These are phyloP conservation scores for Hibiscus tridactylites DNA, from an alignment of 345 rosid species.

Conservation along the genomic window DNA sequence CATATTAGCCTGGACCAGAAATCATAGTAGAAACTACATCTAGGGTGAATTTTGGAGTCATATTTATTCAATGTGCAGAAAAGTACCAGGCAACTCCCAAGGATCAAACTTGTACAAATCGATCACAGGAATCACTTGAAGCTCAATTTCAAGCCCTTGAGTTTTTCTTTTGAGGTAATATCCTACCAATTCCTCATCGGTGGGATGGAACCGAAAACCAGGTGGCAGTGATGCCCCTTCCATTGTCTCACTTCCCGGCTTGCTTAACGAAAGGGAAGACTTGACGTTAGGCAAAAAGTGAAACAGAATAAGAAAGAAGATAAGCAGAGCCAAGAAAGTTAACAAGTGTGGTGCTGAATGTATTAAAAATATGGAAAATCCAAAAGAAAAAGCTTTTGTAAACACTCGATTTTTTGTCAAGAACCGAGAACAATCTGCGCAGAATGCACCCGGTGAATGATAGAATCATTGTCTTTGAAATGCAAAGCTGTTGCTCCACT, in stretches of 20 bases:
- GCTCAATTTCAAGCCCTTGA: conserved; percentile 67
- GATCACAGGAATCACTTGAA: conserved; percentile 65
- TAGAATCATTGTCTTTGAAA: conserved; percentile 53
- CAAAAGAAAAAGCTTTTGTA: conserved; percentile 62
- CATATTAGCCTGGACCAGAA: conserved; percentile 10
- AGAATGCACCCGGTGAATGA: conserved; percentile 35
- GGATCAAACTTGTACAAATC: conserved; percentile 92
- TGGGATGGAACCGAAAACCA: conserved; percentile 84
- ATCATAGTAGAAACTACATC: background rate
- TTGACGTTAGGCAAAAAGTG: background rate
- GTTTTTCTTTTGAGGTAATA: conserved; percentile 72
- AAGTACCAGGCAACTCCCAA: conserved; percentile 83
- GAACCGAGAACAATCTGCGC: conserved; percentile 50
- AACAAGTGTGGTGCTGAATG: conserved; percentile 21
- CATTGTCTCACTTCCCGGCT: conserved; percentile 22
- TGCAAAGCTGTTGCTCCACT: conserved; percentile 21
- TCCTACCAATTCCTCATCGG: conserved; percentile 78
- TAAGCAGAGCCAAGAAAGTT: background rate
- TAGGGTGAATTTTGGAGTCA: background rate
- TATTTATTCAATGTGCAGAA: background rate
- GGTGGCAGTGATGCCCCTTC: conserved; percentile 74
- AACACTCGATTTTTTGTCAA: conserved; percentile 43
- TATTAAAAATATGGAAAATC: conserved; percentile 64
- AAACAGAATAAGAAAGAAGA: background rate
- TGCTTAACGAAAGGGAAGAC: background rate